These are phyloP conservation scores for Domatiomyces catenatus DNA, from an alignment of 2,329 filamentous ascomycete genomes.

Conservation along the genomic window DNA sequence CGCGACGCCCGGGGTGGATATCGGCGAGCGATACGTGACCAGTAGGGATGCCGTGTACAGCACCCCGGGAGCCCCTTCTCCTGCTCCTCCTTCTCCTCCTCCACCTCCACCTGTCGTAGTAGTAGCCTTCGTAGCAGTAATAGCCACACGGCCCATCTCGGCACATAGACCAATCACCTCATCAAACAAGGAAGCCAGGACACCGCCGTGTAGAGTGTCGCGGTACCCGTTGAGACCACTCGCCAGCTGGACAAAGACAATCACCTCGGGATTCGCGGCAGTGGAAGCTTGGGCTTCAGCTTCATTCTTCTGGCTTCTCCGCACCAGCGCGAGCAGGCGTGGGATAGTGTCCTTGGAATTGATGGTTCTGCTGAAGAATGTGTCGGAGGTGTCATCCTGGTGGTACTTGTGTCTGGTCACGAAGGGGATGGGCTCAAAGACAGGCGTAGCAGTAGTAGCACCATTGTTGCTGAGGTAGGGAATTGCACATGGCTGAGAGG, in stretches of 20 bases:
- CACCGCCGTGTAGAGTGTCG: conserved; percentile 1
- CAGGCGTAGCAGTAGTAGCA: too few relatives aligned
- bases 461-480: too few relatives aligned
- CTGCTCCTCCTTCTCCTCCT: too few relatives aligned
- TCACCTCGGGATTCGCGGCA: conserved; percentile 4
- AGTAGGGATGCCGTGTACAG: too few relatives aligned
- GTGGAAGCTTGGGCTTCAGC: background rate
- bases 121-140: too few relatives aligned
- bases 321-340: conserved; percentile 8
- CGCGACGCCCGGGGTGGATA: too few relatives aligned
- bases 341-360: conserved; percentile 13
- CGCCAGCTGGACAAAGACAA: conserved; percentile 10
- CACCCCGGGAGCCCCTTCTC: too few relatives aligned
- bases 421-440: too few relatives aligned
- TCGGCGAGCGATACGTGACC: too few relatives aligned
- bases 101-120: too few relatives aligned
- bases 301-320: conserved; percentile 1
- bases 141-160: background rate
- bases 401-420: conserved; percentile 1
- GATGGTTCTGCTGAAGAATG: conserved; percentile 12
- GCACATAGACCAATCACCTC: conserved; percentile 11
- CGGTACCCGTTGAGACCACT: conserved; percentile 1
- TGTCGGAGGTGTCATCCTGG: conserved; percentile 8
- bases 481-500: too few relatives aligned
- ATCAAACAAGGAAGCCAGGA: conserved; percentile 14